Percentiles rank a stretch among this genome's conserved stretches.
Evolutionary conservation across 495 filamentous ascomycete species (phyloP).

Genomic region (Articulospora tetracladia): DNA sequence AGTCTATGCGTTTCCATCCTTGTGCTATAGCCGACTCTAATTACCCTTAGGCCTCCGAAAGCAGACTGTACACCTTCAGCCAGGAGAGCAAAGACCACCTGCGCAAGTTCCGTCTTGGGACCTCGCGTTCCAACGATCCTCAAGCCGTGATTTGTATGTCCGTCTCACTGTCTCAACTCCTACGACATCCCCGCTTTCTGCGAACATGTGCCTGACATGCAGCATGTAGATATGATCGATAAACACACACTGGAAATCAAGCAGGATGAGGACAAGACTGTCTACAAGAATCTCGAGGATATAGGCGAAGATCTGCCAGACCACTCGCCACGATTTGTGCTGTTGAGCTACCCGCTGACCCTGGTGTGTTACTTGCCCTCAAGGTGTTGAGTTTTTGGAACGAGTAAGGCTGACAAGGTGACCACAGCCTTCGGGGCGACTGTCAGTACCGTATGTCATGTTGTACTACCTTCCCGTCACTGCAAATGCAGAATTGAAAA

Average conservation of each 20-base stretch:
- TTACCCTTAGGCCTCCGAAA: slow-evolving; percentile 68
- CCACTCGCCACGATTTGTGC: slow-evolving; percentile 79
- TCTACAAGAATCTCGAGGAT: slow-evolving; percentile 75
- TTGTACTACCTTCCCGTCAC: slow-evolving; percentile 90
- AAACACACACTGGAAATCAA: slow-evolving; percentile 82
- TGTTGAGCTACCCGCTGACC: slow-evolving; percentile 86
- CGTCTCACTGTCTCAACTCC: slow-evolving; percentile 26
- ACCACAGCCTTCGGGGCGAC: slow-evolving; percentile 23
- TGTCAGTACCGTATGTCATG: slow-evolving; percentile 80
- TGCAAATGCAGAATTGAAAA: slow-evolving; percentile 76
- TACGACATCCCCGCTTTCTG: not conserved
- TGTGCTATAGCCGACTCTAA: not conserved
- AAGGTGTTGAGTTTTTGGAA: not conserved
- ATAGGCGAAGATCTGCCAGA: slow-evolving; percentile 90
- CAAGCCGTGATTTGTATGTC: slow-evolving; percentile 92
- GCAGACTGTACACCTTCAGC: slow-evolving; percentile 90
- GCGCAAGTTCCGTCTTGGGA: slow-evolving; percentile 87
- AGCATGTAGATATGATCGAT: slow-evolving; percentile 69
- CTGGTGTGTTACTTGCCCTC: slow-evolving; percentile 48
- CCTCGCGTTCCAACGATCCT: slow-evolving; percentile 79
- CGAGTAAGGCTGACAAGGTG: not conserved
- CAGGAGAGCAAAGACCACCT: slow-evolving; percentile 80
- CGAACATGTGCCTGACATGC: slow-evolving; percentile 6
- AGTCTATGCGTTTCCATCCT: too few relatives aligned
- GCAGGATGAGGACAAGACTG: slow-evolving; percentile 62